Evolutionary conservation across 805 yeast genomes (phyloP).

Genomic region (Yamadazyma sp.): DNA sequence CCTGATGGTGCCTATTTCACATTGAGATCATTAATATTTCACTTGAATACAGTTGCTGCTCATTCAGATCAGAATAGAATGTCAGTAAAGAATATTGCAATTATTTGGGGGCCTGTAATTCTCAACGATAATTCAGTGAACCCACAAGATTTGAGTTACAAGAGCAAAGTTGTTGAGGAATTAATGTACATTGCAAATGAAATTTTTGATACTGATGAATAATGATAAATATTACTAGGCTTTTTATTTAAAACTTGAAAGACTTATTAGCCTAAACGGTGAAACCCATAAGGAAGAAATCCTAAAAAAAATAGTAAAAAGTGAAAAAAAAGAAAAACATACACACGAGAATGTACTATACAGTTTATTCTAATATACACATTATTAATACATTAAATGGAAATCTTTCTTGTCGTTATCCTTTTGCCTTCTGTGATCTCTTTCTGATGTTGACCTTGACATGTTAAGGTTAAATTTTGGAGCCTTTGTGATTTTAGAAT

Average conservation of each 20-base stretch:
- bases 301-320: neutral
- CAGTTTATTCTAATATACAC: neutral
- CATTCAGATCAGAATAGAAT: constrained; percentile 68
- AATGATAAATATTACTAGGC: neutral
- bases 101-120: constrained; percentile 93
- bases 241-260: neutral
- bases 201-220: constrained; percentile 50
- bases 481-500: constrained; percentile 30
- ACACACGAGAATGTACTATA: neutral
- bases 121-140: constrained; percentile 64
- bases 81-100: constrained; percentile 77
- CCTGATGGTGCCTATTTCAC: constrained; percentile 97
- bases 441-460: neutral
- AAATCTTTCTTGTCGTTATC: constrained; percentile 2
- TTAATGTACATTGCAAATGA: constrained; percentile 80
- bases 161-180: constrained; percentile 79
- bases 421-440: neutral
- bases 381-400: constrained; percentile 17
- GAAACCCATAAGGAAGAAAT: neutral
- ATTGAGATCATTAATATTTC: constrained; percentile 78
- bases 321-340: neutral
- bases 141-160: constrained; percentile 70
- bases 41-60: constrained; percentile 69
- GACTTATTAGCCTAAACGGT: neutral
- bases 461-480: constrained; percentile 22